Conservation (phyloP, 495 filamentous ascomycete species). For the Cetradonia linearis region DNA sequence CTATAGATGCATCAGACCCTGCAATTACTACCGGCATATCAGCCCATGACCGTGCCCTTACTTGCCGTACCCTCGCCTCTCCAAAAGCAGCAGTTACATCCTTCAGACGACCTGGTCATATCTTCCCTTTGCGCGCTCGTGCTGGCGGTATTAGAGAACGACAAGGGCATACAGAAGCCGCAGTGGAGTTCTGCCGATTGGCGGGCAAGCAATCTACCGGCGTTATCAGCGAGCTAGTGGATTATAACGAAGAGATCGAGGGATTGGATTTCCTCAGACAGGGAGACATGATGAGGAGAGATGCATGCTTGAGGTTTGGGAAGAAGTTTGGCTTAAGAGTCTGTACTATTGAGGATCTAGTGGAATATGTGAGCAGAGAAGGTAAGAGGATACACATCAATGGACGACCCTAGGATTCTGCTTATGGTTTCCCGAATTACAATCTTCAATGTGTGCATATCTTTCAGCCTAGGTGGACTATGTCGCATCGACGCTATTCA, state of each 20-base stretch:
- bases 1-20: constrained; percentile 63
- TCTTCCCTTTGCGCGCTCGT: constrained; percentile 76
- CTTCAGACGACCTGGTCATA: constrained; percentile 78
- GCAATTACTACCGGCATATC: constrained; percentile 79
- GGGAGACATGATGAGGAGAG: constrained; percentile 83
- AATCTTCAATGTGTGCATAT: neutral
- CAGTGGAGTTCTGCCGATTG: constrained; percentile 72
- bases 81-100: constrained; percentile 41
- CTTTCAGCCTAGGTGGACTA: neutral
- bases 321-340: constrained; percentile 81
- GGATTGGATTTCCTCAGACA: constrained; percentile 48
- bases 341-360: constrained; percentile 89
- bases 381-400: neutral
- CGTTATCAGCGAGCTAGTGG: constrained; percentile 80
- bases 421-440: neutral
- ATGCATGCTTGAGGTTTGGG: constrained; percentile 83
- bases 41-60: constrained; percentile 73
- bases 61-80: constrained; percentile 65
- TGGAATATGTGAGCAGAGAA: constrained; percentile 46
- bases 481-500: no score
- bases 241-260: constrained; percentile 59
- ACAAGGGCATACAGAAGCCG: constrained; percentile 83
- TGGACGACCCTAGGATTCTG: neutral
- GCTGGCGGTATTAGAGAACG: constrained; percentile 70
- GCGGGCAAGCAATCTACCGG: constrained; percentile 63